Conservation (phyloP, 305 asterid genomes). For the Plantago rigida region DNA sequence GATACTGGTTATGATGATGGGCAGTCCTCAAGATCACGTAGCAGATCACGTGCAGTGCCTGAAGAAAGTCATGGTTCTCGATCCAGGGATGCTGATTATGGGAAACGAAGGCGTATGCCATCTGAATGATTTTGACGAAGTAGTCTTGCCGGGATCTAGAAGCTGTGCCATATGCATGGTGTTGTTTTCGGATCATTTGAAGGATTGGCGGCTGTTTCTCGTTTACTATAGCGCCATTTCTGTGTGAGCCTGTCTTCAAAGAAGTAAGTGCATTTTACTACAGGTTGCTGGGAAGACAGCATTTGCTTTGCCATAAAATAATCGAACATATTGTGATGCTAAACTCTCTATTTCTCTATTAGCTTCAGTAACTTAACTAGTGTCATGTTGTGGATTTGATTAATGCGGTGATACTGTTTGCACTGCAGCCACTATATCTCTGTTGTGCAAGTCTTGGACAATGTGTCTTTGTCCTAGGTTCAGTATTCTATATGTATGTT, state of each 20-base stretch:
- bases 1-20: slow-evolving; percentile 48
- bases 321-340: slow-evolving; percentile 7
- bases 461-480: slow-evolving; percentile 1
- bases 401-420: not conserved
- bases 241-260: slow-evolving; percentile 2
- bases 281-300: slow-evolving; percentile 4
- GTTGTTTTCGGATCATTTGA: not conserved
- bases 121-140: slow-evolving; percentile 31
- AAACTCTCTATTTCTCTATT: not conserved
- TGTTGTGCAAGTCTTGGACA: not conserved
- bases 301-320: not conserved
- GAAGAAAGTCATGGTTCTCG: slow-evolving; percentile 51
- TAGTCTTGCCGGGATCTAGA: not conserved
- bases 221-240: not conserved
- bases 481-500: not conserved
- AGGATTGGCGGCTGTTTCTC: slow-evolving; percentile 5
- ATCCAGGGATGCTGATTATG: slow-evolving; percentile 60
- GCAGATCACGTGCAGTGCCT: slow-evolving; percentile 39
- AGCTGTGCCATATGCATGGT: too few species aligned
- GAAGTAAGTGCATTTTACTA: slow-evolving; percentile 9
- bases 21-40: slow-evolving; percentile 47
- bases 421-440: not conserved
- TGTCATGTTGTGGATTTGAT: not conserved
- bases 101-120: slow-evolving; percentile 51
- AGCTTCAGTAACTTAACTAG: slow-evolving; percentile 1